Evolutionary conservation across 2,329 filamentous ascomycete genomes (phyloP), one percentile per base, ranked within the genome.

Genomic region (Blastomyces parvus): DNA sequence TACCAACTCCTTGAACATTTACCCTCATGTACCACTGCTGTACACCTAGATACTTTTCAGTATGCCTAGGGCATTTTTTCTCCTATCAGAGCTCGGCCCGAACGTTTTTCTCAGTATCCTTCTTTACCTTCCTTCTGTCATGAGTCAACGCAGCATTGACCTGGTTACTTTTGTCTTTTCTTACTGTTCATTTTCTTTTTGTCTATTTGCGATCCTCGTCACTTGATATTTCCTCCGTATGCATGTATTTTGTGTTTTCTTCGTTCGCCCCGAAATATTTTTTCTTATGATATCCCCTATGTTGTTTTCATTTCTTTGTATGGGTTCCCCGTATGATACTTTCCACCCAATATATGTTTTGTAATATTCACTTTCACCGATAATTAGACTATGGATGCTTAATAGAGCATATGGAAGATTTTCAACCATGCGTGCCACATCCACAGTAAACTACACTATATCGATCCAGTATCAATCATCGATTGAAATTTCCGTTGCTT

Each of bases 251-350:
- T 56, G 27, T 63, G 22, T 61, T 42, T 6, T n/a, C 30, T 30
- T 58, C 59, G 13, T 36, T 61, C 60, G 19, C 52, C 60, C 48
- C 40, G n/a, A 30, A 30, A 53, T 55, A 30, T 22, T 56, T 61
- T 67, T 73, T 7, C 72, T 71, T 70, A 74, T 77, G 75, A 78
- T 78, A 78, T 78, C 76, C 75, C 74, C 71, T 75, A 68, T 72
- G 74, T 76, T 76, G 69, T 70, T 46, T 27, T 30, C 11, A 42
- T 58, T 63, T 60, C n/a, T 40, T 46, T 60, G 50, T 56, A 59
- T 63, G 38, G 55, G 40, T 46, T 46, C 59, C 48, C 36, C 27
- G 30, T 64, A 59, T 33, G 40, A 30, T 46, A 46, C 14, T 36
- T 33, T 44, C 25, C 27, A 14, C 6, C 25, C 40, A 56, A 59